phyloP scores from a whole-genome alignment of 257 asterid species.

The Fraxinus quadrangulata region DNA sequence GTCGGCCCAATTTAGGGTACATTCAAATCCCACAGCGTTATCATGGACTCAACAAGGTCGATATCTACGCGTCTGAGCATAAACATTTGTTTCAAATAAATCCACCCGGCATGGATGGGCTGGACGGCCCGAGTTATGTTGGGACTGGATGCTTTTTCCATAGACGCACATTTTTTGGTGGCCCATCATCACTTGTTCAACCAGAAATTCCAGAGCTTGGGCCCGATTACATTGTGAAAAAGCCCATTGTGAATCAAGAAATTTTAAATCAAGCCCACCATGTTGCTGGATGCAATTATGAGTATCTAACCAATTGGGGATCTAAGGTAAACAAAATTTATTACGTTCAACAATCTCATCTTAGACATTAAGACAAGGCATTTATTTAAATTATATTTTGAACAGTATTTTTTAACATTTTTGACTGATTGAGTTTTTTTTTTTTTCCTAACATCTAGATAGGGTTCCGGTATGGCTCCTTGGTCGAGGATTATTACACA shows the following conservation, averaged over 20 bases:
- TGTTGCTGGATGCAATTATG: slow-evolving; percentile 62
- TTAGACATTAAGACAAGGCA: too few relatives aligned
- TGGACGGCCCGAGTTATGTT: slow-evolving; percentile 56
- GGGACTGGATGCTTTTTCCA: slow-evolving; percentile 75
- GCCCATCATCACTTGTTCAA: slow-evolving; percentile 38
- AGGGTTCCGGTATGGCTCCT: slow-evolving; percentile 78
- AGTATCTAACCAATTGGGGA: slow-evolving; percentile 62
- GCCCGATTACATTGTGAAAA: slow-evolving; percentile 38
- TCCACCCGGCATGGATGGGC: slow-evolving; percentile 72
- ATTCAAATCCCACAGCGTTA: slow-evolving; percentile 71
- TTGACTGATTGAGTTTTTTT: neutral
- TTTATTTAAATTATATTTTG: neutral
- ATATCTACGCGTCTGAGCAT: slow-evolving; percentile 60
- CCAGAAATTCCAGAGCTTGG: slow-evolving; percentile 51
- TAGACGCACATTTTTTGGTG: slow-evolving; percentile 63
- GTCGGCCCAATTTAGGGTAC: slow-evolving; percentile 50
- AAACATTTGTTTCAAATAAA: slow-evolving; percentile 46
- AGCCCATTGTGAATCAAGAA: slow-evolving; percentile 36
- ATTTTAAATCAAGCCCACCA: slow-evolving; percentile 46
- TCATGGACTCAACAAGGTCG: slow-evolving; percentile 63
- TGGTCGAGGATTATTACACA: slow-evolving; percentile 75
- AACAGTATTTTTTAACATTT: neutral
- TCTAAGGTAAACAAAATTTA: slow-evolving; percentile 43
- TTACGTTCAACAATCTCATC: neutral
- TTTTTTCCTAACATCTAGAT: slow-evolving; percentile 29